These are phyloP conservation scores for Candida montana DNA, from an alignment of 805 yeast species.

Conservation along the genomic window DNA sequence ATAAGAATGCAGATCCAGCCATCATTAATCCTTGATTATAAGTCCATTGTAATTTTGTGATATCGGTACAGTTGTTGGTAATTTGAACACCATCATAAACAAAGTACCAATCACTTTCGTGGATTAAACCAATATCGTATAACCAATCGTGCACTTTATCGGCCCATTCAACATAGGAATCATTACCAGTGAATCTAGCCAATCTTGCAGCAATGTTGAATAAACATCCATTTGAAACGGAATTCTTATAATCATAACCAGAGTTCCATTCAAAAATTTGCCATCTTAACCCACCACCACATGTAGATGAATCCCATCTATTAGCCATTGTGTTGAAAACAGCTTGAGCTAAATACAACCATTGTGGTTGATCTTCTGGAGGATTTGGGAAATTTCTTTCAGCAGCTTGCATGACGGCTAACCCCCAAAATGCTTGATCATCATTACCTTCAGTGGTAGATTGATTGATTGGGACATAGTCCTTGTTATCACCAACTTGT, in stretches of 20 bases:
- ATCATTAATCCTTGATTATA: constrained; percentile 68
- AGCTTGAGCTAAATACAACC: constrained; percentile 80
- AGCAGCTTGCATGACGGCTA: constrained; percentile 78
- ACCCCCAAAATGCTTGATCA: constrained; percentile 93
- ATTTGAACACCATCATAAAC: constrained; percentile 62
- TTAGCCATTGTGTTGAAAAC: constrained; percentile 78
- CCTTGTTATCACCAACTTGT: constrained; percentile 60
- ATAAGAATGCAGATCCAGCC: constrained; percentile 65
- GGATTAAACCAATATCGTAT: constrained; percentile 40
- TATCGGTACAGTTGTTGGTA: constrained; percentile 42
- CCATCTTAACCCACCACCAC: constrained; percentile 86
- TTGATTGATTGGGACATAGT: constrained; percentile 78
- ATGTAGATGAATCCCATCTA: constrained; percentile 64
- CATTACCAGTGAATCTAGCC: constrained; percentile 72
- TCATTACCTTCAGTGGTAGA: constrained; percentile 85
- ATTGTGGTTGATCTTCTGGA: constrained; percentile 48
- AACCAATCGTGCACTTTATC: constrained; percentile 76
- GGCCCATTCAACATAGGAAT: constrained; percentile 68
- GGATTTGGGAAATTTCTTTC: constrained; percentile 81
- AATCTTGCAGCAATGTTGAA: constrained; percentile 80
- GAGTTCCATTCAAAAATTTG: constrained; percentile 86
- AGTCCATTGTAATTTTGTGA: constrained; percentile 61
- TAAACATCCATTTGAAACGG: constrained; percentile 81
- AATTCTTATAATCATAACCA: constrained; percentile 81
- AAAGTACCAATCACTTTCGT: constrained; percentile 31